Evolutionary conservation across 805 yeast genomes (phyloP), one percentile per base, ranked within the genome.

Genomic region (Saccharomycopsis sp.): DNA sequence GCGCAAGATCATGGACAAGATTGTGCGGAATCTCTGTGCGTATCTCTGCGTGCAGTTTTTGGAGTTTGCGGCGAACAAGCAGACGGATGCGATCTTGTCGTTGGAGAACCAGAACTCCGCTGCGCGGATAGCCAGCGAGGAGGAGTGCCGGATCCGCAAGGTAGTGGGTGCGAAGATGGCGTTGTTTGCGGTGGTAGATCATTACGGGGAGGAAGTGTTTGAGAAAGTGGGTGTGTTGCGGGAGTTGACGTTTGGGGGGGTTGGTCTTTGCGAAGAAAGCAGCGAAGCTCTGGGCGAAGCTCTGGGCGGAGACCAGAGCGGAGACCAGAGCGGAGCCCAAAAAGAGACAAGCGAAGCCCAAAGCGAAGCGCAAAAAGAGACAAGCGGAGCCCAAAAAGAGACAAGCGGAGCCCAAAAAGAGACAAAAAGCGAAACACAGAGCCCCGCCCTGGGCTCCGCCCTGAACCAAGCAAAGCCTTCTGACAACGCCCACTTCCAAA

Each of bases 31-130:
- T 67, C 73, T 95, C 57, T 89, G 97, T 72, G 96, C 92, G 0
- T 92, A 92, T 68, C 68, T 94, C 54, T 94, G 99, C 73, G 97
- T 94, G 2, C 97, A 91, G 67, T 97, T 92, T 34, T 99, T 99
- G 1, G 97, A 90, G 66, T 94, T 89, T 67, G 75, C 77, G 15
- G 84, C 87, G 51, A 87, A 88, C 64, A 79, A 80, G 44, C 70
- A 72, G 14, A 52, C 57, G 12, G 15, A 41, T 14, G 9, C 21
- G 20, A 60, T 60, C 14, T 60, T 58, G 16, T 58, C 63, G 3
- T 54, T 60, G 24, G 56, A 60, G 24, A 58, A 50, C 24, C 63
- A 60, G 34, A 60, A 60, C 23, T 58, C 61, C 21, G 57, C 58
- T 2, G 59, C 61, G n/a, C 50, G 53, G 41, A 48, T 60, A 9